A percentile compares a stretch with the other conserved stretches of the same genome.
These are phyloP conservation scores for Paraconiothyrium brasiliense DNA, from an alignment of 2,329 filamentous ascomycete genomes.

Conservation along the genomic window DNA sequence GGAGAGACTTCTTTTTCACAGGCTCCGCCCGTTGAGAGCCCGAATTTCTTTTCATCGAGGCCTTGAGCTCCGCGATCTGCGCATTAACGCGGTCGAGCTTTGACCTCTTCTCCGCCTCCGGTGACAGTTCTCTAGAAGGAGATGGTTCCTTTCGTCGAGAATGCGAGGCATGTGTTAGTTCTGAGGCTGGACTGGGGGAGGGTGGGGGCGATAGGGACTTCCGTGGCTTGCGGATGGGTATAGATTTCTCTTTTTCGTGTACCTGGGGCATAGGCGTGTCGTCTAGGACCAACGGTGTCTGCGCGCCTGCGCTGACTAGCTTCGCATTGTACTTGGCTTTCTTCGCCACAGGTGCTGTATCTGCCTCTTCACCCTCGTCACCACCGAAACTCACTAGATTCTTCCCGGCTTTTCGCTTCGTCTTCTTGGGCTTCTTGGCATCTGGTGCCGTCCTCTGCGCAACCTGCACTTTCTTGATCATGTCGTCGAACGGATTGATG, in stretches of 20 bases:
- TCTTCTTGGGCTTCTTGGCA: constrained; percentile 58
- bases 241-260: constrained; percentile 30
- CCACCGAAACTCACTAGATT: constrained; percentile 79
- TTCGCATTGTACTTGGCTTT: constrained; percentile 83
- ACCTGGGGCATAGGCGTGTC: constrained; percentile 31
- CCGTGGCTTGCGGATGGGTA: constrained; percentile 45
- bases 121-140: constrained; percentile 51
- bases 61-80: constrained; percentile 81
- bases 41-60: constrained; percentile 76
- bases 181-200: constrained; percentile 30
- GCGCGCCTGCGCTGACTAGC: constrained; percentile 64
- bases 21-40: constrained; percentile 42
- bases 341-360: constrained; percentile 69
- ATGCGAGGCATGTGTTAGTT: constrained; percentile 25
- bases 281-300: constrained; percentile 53
- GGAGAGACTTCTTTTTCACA: constrained; percentile 65
- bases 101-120: constrained; percentile 49
- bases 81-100: constrained; percentile 76
- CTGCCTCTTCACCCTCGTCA: constrained; percentile 68
- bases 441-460: constrained; percentile 60
- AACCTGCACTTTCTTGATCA: constrained; percentile 73
- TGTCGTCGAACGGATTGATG: constrained; percentile 83
- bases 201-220: constrained; percentile 38
- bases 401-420: constrained; percentile 78
- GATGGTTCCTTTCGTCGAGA: constrained; percentile 29